These are phyloP conservation scores for Aulographum hederae DNA, from an alignment of 2,329 filamentous ascomycete species.

Conservation along the genomic window DNA sequence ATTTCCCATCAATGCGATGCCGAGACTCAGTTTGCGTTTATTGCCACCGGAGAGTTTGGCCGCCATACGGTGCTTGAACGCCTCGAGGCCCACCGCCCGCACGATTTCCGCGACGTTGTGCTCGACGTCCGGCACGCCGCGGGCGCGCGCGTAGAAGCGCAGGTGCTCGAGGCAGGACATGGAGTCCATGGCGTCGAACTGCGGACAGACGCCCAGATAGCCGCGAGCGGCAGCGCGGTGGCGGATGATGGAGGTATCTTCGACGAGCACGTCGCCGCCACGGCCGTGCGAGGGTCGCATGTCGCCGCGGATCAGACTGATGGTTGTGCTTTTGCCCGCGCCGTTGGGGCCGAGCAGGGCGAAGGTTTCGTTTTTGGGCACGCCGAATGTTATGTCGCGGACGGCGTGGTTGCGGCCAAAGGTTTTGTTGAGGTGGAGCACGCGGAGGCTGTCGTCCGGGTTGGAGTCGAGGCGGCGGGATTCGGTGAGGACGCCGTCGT, in stretches of 20 bases:
- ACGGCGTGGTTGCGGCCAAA: slow-evolving; percentile 47
- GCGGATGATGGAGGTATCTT: slow-evolving; percentile 55
- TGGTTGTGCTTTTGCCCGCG: slow-evolving; percentile 74
- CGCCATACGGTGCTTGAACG: slow-evolving; percentile 58
- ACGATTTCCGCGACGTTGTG: slow-evolving; percentile 66
- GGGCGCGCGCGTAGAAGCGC: slow-evolving; percentile 68
- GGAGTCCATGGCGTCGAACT: slow-evolving; percentile 56
- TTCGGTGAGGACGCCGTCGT: slow-evolving; percentile 45
- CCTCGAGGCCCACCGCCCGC: slow-evolving; percentile 57
- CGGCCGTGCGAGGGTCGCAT: slow-evolving; percentile 42
- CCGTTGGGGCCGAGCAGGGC: slow-evolving; percentile 81
- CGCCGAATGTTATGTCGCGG: slow-evolving; percentile 73
- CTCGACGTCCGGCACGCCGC: slow-evolving; percentile 57
- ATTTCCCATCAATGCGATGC: slow-evolving; percentile 85
- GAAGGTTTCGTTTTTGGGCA: slow-evolving; percentile 67
- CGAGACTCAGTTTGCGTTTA: slow-evolving; percentile 78
- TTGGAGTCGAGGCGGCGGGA: slow-evolving; percentile 37
- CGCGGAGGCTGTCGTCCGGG: slow-evolving; percentile 54
- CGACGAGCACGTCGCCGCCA: slow-evolving; percentile 66
- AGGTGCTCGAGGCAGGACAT: slow-evolving; percentile 85
- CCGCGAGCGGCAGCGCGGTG: slow-evolving; percentile 54
- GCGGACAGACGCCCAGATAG: slow-evolving; percentile 80
- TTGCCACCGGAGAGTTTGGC: slow-evolving; percentile 73
- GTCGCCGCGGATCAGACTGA: slow-evolving; percentile 79
- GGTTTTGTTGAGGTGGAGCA: slow-evolving; percentile 61